Evolutionary conservation across 2,329 filamentous ascomycete genomes (phyloP).

Genomic region (Didymella exigua): DNA sequence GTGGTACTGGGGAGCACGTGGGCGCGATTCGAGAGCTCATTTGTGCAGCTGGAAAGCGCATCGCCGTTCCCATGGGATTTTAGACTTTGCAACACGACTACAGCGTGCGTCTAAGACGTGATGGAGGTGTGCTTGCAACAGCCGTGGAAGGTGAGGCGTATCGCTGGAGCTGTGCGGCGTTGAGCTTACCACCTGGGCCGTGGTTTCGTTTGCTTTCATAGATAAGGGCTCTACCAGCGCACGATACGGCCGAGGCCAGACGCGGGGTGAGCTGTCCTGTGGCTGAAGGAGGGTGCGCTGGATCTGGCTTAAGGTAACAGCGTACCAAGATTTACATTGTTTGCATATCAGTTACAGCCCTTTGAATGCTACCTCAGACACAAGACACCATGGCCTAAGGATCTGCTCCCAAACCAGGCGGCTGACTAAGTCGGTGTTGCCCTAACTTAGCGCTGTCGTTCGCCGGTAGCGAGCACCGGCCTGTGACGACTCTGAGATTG

Average conservation of each 20-base stretch:
- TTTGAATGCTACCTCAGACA: background rate
- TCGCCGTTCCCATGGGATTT: background rate
- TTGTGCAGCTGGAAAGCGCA: background rate
- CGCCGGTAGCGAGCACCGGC: slow-evolving; percentile 1
- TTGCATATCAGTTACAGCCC: background rate
- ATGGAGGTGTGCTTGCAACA: background rate
- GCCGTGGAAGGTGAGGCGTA: background rate
- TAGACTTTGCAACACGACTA: background rate
- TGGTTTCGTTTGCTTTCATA: background rate
- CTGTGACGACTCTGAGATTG: slow-evolving; percentile 4
- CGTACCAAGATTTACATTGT: background rate
- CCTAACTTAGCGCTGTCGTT: background rate
- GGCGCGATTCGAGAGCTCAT: background rate
- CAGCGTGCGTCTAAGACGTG: background rate
- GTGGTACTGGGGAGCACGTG: background rate
- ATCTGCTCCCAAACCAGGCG: background rate
- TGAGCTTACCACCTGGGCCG: no score
- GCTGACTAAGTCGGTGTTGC: background rate
- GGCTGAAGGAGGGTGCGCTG: slow-evolving; percentile 2
- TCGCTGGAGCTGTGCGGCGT: background rate
- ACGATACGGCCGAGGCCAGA: background rate
- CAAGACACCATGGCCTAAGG: background rate
- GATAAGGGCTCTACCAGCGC: background rate
- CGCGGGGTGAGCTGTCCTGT: background rate
- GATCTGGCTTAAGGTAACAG: slow-evolving; percentile 1